A percentile compares a stretch with the other conserved stretches of the same genome.
phyloP scores from a whole-genome alignment of 164 flowering plant species.

The Macadamia tetraphylla region DNA sequence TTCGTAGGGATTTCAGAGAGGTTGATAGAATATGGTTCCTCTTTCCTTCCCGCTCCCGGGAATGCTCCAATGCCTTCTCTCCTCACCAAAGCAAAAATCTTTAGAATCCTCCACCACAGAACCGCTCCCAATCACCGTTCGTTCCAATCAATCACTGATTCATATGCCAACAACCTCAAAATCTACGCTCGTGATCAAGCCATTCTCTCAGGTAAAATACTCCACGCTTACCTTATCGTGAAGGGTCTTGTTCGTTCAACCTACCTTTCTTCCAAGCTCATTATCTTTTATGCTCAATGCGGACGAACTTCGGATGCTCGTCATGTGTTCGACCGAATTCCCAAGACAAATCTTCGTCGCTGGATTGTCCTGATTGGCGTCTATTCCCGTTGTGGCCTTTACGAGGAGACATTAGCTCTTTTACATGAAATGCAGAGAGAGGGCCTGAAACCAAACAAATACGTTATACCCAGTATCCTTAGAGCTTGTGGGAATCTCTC shows the following conservation, averaged over 20 bases:
- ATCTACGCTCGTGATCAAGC: constrained; percentile 27
- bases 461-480: constrained; percentile 59
- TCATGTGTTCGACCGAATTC: constrained; percentile 62
- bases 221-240: constrained; percentile 56
- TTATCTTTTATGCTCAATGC: constrained; percentile 43
- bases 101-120: constrained; percentile 1
- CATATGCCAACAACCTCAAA: constrained; percentile 32
- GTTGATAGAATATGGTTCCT: no score
- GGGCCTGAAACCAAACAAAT: constrained; percentile 36
- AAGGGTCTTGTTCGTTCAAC: constrained; percentile 38
- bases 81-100: constrained; percentile 4
- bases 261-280: constrained; percentile 53
- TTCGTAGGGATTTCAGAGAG: no score
- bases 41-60: no score
- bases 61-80: constrained; percentile 9
- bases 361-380: constrained; percentile 63
- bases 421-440: constrained; percentile 49
- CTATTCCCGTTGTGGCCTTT: constrained; percentile 44
- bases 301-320: constrained; percentile 37
- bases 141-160: constrained; percentile 21
- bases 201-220: constrained; percentile 30
- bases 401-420: constrained; percentile 45
- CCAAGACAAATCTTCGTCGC: constrained; percentile 32
- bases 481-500: constrained; percentile 64
- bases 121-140: constrained; percentile 10